A percentile compares a stretch with the other conserved stretches of the same genome.
These are phyloP conservation scores for Sporisorium scitamineum DNA, from an alignment of 1,284 basidiomycete genomes.

Conservation along the genomic window DNA sequence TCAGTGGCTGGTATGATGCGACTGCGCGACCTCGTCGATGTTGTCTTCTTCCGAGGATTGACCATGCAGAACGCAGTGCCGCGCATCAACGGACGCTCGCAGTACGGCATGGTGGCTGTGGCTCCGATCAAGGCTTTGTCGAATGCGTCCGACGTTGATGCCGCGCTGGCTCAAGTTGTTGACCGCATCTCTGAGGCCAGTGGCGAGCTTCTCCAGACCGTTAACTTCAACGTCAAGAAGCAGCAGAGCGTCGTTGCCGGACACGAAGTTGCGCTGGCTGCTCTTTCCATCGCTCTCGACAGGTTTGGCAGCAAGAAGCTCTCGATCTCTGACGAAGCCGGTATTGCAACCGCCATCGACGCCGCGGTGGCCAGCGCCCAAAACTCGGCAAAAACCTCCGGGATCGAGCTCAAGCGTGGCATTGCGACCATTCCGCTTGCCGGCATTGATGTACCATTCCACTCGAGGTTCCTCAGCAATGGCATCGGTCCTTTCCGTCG, in stretches of 20 bases:
- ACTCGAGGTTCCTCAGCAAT: conserved; percentile 92
- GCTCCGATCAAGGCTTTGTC: conserved; percentile 85
- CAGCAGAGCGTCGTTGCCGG: conserved; percentile 83
- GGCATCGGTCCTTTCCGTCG: conserved; percentile 94
- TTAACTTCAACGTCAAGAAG: conserved; percentile 87
- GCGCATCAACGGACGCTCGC: conserved; percentile 40
- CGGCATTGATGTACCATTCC: conserved; percentile 99
- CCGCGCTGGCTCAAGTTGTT: conserved; percentile 88
- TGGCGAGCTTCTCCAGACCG: conserved; percentile 89
- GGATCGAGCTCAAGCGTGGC: conserved; percentile 93
- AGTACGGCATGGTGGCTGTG: conserved; percentile 92
- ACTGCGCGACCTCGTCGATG: conserved; percentile 84
- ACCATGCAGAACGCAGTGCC: conserved; percentile 77
- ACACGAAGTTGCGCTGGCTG: conserved; percentile 90
- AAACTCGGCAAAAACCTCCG: conserved; percentile 77
- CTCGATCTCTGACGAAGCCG: conserved; percentile 73
- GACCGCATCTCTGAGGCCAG: conserved; percentile 75
- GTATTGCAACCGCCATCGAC: conserved; percentile 82
- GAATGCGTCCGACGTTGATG: conserved; percentile 73
- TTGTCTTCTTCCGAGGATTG: conserved; percentile 99
- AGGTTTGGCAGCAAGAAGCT: conserved; percentile 96
- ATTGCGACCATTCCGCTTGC: conserved; percentile 77
- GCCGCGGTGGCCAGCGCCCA: conserved; percentile 68
- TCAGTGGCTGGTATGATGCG: conserved; percentile 91
- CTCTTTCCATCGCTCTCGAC: conserved; percentile 94